Conservation (phyloP, 345 rosid genomes). For the Melastoma malabathricum region DNA sequence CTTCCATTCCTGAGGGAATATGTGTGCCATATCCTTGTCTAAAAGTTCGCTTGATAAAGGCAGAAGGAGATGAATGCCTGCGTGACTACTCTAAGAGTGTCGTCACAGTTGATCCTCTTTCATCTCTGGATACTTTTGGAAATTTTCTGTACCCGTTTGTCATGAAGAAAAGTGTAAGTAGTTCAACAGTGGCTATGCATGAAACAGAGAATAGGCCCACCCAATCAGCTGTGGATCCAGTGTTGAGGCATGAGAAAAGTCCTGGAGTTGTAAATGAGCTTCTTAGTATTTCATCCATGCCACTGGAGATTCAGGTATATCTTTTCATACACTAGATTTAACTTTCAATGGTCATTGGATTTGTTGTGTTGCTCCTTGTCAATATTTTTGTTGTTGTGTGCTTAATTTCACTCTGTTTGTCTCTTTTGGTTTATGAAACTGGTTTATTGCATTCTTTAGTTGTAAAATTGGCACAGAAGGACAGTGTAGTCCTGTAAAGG, state of each 20-base stretch:
- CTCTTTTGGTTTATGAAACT: too few relatives aligned
- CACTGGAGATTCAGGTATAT: slow-evolving; percentile 45
- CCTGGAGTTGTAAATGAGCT: slow-evolving; percentile 26
- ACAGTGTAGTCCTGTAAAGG: too few relatives aligned
- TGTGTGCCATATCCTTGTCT: slow-evolving; percentile 46
- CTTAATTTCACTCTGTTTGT: too few relatives aligned
- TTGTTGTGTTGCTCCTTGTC: too few relatives aligned
- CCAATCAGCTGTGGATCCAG: slow-evolving; percentile 28
- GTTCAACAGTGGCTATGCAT: slow-evolving; percentile 18
- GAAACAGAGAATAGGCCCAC: slow-evolving; percentile 21
- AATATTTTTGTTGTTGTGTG: too few relatives aligned
- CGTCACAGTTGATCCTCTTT: slow-evolving; percentile 68
- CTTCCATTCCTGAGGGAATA: slow-evolving; percentile 52
- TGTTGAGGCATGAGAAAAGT: slow-evolving; percentile 34
- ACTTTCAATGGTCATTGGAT: background rate
- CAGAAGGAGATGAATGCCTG: slow-evolving; percentile 52
- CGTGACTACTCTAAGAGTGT: slow-evolving; percentile 41
- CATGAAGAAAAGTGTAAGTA: slow-evolving; percentile 17
- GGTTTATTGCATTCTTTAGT: too few relatives aligned
- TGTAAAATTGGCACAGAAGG: too few relatives aligned
- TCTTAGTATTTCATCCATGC: slow-evolving; percentile 22
- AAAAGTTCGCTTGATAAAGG: slow-evolving; percentile 56
- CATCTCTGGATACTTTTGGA: slow-evolving; percentile 51
- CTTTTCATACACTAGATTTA: slow-evolving; percentile 1
- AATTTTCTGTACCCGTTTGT: slow-evolving; percentile 57